phyloP scores from a whole-genome alignment of 2,329 filamentous ascomycete genomes.

The Hymenoscyphus occultus region DNA sequence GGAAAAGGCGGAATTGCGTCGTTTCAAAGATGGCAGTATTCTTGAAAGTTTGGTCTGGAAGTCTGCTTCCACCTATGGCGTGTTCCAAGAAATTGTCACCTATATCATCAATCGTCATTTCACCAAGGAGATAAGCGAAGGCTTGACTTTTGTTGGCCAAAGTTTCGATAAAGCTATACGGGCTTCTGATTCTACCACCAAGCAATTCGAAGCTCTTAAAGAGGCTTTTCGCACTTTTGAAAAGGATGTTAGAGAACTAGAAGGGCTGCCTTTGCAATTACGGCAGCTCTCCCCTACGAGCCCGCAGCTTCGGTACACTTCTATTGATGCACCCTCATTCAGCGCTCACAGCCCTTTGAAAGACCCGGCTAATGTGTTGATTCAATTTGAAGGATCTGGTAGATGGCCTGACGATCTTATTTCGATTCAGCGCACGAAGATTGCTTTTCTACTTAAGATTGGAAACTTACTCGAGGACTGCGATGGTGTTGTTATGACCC shows the following conservation, averaged over 20 bases:
- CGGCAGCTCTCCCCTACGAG: slow-evolving; percentile 74
- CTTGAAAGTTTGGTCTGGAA: slow-evolving; percentile 90
- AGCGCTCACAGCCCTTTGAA: slow-evolving; percentile 39
- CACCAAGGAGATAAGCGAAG: slow-evolving; percentile 45
- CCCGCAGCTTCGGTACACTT: slow-evolving; percentile 71
- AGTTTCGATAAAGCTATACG: slow-evolving; percentile 44
- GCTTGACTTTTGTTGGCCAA: slow-evolving; percentile 44
- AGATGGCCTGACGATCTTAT: slow-evolving; percentile 91
- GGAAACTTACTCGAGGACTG: slow-evolving; percentile 61
- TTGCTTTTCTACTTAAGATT: slow-evolving; percentile 75
- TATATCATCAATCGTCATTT: slow-evolving; percentile 72
- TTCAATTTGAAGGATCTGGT: slow-evolving; percentile 90
- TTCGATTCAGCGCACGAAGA: slow-evolving; percentile 90
- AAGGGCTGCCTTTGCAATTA: slow-evolving; percentile 83
- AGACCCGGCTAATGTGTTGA: slow-evolving; percentile 70
- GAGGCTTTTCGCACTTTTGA: slow-evolving; percentile 65
- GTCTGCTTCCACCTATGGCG: slow-evolving; percentile 54
- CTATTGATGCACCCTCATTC: slow-evolving; percentile 51
- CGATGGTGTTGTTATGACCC: slow-evolving; percentile 59
- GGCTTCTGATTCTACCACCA: slow-evolving; percentile 34
- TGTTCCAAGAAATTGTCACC: slow-evolving; percentile 76
- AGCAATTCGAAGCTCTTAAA: slow-evolving; percentile 57
- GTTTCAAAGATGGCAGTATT: slow-evolving; percentile 94
- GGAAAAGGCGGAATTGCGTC: slow-evolving; percentile 83
- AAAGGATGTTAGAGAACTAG: slow-evolving; percentile 70